phyloP scores from a whole-genome alignment of 192 early-diverging fungal genomes.

The Piromyces finnis region DNA sequence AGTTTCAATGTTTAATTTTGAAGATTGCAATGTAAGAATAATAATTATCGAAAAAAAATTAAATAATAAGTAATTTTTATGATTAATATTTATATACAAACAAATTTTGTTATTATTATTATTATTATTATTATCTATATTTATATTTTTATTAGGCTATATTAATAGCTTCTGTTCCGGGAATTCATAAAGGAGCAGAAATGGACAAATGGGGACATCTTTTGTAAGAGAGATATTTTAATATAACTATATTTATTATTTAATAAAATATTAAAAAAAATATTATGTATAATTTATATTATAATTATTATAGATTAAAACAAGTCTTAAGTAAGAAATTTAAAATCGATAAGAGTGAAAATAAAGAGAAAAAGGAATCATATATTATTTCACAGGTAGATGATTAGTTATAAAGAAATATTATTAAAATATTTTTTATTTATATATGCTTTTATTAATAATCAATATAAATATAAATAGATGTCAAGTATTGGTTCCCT shows the following conservation, averaged over 20 bases:
- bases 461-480: conserved; percentile 3
- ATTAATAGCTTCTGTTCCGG: conserved; percentile 40
- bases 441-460: too few relatives aligned
- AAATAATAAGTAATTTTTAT: too few relatives aligned
- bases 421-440: too few relatives aligned
- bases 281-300: too few relatives aligned
- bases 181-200: conserved; percentile 17
- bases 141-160: too few relatives aligned
- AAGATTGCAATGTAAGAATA: conserved; percentile 9
- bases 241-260: conserved; percentile 5
- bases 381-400: conserved; percentile 23
- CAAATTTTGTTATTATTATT: too few relatives aligned
- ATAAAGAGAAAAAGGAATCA: neutral
- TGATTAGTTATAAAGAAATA: too few relatives aligned
- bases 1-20: conserved; percentile 30
- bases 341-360: neutral
- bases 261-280: conserved; percentile 8
- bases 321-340: neutral
- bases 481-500: conserved; percentile 43
- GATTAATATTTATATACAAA: too few relatives aligned
- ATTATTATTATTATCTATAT: too few relatives aligned
- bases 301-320: neutral
- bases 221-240: conserved; percentile 9
- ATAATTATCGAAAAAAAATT: too few relatives aligned
- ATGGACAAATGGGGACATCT: conserved; percentile 36